A percentile compares a stretch with the other conserved stretches of the same genome.
phyloP scores from a whole-genome alignment of 371 early-diverging fungal genomes.

The Apophysomyces ossiformis region DNA sequence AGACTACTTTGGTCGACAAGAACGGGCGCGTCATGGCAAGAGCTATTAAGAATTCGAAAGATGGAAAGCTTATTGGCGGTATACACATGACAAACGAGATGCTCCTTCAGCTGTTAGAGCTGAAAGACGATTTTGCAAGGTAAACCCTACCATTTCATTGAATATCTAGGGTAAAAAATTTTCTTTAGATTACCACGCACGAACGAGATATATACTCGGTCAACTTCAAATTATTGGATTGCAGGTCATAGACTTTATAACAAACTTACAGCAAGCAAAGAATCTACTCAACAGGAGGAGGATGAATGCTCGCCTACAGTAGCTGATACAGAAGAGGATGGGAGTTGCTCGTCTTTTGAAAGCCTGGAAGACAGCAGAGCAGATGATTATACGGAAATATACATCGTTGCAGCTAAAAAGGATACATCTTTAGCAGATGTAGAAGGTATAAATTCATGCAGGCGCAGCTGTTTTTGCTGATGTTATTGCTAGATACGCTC shows the following conservation, averaged over 20 bases:
- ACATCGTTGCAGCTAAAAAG: slow-evolving; percentile 65
- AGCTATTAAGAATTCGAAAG: slow-evolving; percentile 14
- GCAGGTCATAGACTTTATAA: slow-evolving; percentile 58
- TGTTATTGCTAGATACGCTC: slow-evolving; percentile 33
- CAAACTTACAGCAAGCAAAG: slow-evolving; percentile 14
- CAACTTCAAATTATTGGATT: slow-evolving; percentile 65
- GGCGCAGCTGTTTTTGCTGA: background rate
- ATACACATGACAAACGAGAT: slow-evolving; percentile 45
- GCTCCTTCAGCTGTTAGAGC: slow-evolving; percentile 52
- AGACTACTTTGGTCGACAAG: slow-evolving; percentile 40
- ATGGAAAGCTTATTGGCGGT: slow-evolving; percentile 18
- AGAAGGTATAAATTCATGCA: slow-evolving; percentile 45
- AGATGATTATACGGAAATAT: slow-evolving; percentile 55
- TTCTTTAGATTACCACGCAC: slow-evolving; percentile 44
- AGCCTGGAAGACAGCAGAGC: slow-evolving; percentile 3
- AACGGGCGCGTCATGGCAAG: slow-evolving; percentile 20
- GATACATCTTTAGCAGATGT: slow-evolving; percentile 64
- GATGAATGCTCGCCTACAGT: background rate
- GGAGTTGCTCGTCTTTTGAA: slow-evolving; percentile 7
- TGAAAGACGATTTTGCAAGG: slow-evolving; percentile 61
- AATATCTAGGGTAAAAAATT: background rate
- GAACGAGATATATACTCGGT: slow-evolving; percentile 64
- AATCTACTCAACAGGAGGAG: slow-evolving; percentile 16
- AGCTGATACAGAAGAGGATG: slow-evolving; percentile 9
- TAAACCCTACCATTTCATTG: slow-evolving; percentile 13